Evolutionary conservation across 75 land plant species (phyloP), one percentile per base, ranked within the genome.

Genomic region (Sequoiadendron giganteum): DNA sequence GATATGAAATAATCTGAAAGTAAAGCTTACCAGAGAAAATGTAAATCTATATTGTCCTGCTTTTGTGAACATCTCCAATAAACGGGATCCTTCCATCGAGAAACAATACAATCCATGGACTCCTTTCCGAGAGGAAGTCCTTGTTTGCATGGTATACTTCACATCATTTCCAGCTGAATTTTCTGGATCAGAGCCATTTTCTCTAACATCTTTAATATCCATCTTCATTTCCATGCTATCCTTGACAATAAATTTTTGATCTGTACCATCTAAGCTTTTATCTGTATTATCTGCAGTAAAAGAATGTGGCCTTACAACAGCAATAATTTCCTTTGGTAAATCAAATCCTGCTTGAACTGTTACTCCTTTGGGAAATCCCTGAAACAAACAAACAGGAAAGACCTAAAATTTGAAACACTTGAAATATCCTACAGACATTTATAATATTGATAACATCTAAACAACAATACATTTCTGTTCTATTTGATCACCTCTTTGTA

Each of bases 41-140:
- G 84, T 88, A 87, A 95, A 94, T 36, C 28, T 85, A 85, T 94
- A 95, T 6, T 56, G 83, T 19, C 95, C 96, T 49, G 90, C 91
- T n/a, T 88, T 91, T 3, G 36, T 78, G 47, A 90, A 89, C 39
- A 93, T 82, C 6, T 84, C 39, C 30, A 90, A 87, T 6, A 89
- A 78, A 75, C 86, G 85, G 16, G 85, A 78, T 81, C 88, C 85
- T 15, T 83, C 88, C 18, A 92, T 65, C 30, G 85, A 84, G 86
- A 95, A 94, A 40, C 88, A 76, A 75, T 95, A 94, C 78, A 95
- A 88, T 40, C 96, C 96, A 49, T 89, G 86, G 45, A 93, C 48
- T 15, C 92, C 92, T 21, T 86, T 88, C 19, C 61, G 85, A 32
- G 90, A 65, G 43, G 91, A 75, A 42, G 90, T 84, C 28, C 86